These are phyloP conservation scores for Sclerotinia glacialis DNA, from an alignment of 2,329 filamentous ascomycete species.

Conservation along the genomic window DNA sequence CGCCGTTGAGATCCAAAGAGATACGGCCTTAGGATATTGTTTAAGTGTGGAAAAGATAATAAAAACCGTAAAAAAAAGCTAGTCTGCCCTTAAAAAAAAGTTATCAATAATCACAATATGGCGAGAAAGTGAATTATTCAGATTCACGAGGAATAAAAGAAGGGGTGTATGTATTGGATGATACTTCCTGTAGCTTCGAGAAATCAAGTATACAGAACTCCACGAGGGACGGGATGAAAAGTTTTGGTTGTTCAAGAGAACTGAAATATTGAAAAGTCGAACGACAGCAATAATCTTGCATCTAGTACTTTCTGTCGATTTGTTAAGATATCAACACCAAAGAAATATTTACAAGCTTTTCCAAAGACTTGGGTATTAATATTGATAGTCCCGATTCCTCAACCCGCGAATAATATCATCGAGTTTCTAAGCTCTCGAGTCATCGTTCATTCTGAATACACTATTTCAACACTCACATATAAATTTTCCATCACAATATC, in stretches of 20 bases:
- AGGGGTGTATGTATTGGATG: neutral
- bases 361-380: too few relatives aligned
- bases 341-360: too few relatives aligned
- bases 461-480: too few relatives aligned
- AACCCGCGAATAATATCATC: too few relatives aligned
- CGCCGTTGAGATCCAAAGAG: neutral
- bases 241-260: accelerated
- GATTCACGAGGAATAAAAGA: neutral
- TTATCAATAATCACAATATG: neutral
- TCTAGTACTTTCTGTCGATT: too few relatives aligned
- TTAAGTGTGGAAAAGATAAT: neutral
- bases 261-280: neutral
- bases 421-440: too few relatives aligned
- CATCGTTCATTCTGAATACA: too few relatives aligned
- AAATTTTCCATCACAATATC: too few relatives aligned
- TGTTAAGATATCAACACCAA: neutral
- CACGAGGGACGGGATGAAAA: accelerated
- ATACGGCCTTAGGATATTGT: neutral
- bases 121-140: neutral
- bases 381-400: too few relatives aligned
- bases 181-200: neutral
- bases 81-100: neutral
- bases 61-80: neutral
- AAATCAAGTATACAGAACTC: neutral
- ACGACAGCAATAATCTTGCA: too few relatives aligned